These are phyloP conservation scores for Polyporus tsugae DNA, from an alignment of 1,284 basidiomycete genomes.

Conservation along the genomic window DNA sequence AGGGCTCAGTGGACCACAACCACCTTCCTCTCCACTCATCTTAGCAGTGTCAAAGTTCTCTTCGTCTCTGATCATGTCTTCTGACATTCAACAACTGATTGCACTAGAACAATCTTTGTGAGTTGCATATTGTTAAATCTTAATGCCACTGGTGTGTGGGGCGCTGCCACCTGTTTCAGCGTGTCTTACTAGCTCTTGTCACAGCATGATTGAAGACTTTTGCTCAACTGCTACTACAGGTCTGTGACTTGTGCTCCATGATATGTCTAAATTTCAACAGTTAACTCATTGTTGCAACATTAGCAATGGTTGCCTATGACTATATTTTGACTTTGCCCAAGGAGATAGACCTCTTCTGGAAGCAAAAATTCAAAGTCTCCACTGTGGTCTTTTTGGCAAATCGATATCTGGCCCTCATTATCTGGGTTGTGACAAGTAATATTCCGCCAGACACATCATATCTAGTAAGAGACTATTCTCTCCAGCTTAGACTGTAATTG, in stretches of 20 bases:
- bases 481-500: not conserved
- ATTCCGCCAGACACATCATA: not conserved
- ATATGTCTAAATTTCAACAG: not conserved
- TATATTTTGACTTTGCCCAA: not conserved
- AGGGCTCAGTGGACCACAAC: not conserved
- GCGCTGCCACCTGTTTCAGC: not conserved
- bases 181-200: not conserved
- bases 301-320: not conserved
- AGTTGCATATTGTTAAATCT: not conserved
- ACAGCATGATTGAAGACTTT: not conserved
- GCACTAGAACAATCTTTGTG: slow-evolving; percentile 1
- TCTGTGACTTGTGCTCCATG: not conserved
- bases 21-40: not conserved
- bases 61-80: not conserved
- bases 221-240: not conserved
- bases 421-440: not conserved
- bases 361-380: not conserved
- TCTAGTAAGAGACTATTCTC: not conserved
- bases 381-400: not conserved
- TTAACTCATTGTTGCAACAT: not conserved
- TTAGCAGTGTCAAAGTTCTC: too few species aligned
- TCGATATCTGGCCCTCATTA: not conserved
- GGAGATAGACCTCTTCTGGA: not conserved
- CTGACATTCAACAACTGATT: not conserved
- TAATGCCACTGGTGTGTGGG: too few species aligned